Evolutionary conservation across 2,329 filamentous ascomycete species (phyloP).

Genomic region (Aurifilum marmelostoma): DNA sequence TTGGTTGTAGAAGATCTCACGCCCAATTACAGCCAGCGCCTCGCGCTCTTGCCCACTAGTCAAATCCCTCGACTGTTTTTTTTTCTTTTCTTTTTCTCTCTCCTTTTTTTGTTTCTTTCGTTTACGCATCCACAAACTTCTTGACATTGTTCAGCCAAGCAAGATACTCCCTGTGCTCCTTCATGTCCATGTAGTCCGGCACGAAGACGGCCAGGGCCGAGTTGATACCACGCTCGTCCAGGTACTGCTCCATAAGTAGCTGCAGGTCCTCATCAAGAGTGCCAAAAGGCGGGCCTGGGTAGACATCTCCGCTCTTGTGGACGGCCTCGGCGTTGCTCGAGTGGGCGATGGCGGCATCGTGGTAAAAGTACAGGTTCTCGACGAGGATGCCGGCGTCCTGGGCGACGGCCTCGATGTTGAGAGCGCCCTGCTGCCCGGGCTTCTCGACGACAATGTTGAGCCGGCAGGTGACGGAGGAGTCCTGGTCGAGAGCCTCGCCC

Average conservation of each 20-base stretch:
- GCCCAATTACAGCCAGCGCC: background rate
- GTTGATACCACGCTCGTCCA: constrained; percentile 93
- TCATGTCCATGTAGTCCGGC: constrained; percentile 94
- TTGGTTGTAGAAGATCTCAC: too few species aligned
- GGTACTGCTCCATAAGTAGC: constrained; percentile 86
- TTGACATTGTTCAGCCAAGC: constrained; percentile 88
- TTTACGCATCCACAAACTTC: constrained; percentile 77
- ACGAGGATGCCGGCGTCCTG: constrained; percentile 86
- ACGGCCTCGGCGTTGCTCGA: constrained; percentile 75
- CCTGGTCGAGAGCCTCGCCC: constrained; percentile 49
- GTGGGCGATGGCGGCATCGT: constrained; percentile 75
- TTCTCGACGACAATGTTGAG: constrained; percentile 90
- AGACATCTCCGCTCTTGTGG: constrained; percentile 76
- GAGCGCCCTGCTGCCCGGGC: constrained; percentile 72
- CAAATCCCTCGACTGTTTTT: background rate
- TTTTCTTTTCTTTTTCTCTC: background rate
- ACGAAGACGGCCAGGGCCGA: constrained; percentile 85
- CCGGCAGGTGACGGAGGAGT: constrained; percentile 74
- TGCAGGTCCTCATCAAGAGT: constrained; percentile 97
- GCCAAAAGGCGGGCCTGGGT: constrained; percentile 89
- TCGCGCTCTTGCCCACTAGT: too few species aligned
- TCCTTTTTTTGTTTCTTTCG: background rate
- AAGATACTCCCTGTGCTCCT: constrained; percentile 98
- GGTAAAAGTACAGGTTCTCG: constrained; percentile 89
- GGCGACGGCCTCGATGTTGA: constrained; percentile 84